Conservation (phyloP, 805 yeast genomes). For the Tetrapisispora pingtungensis region DNA sequence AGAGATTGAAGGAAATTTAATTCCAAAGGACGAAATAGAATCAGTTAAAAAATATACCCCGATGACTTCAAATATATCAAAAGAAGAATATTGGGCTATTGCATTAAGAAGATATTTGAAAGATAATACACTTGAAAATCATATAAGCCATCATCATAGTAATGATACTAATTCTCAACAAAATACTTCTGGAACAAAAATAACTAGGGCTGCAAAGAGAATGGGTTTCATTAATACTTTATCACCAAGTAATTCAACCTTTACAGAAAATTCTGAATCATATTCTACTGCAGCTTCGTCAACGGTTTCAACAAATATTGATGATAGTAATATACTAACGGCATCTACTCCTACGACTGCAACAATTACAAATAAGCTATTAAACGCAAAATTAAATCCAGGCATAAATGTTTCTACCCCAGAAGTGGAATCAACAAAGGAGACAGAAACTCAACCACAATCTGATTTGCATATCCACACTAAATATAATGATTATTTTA, state of each 20-base stretch:
- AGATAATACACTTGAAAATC: conserved; percentile 14
- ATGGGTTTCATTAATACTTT: conserved; percentile 52
- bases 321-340: neutral
- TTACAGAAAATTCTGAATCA: conserved; percentile 2
- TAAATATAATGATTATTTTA: conserved; percentile 53
- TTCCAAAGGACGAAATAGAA: conserved; percentile 45
- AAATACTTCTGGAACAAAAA: conserved; percentile 5
- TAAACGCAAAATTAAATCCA: neutral
- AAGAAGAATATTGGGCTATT: conserved; percentile 30
- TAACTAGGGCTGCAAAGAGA: conserved; percentile 57
- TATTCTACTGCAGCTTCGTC: neutral
- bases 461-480: conserved; percentile 25
- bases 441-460: neutral
- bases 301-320: neutral
- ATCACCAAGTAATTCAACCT: conserved; percentile 7
- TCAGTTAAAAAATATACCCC: conserved; percentile 30
- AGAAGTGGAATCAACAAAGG: neutral
- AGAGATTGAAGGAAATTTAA: conserved; percentile 47
- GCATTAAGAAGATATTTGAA: conserved; percentile 24
- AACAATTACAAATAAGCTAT: neutral
- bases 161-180: neutral
- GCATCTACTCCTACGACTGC: neutral
- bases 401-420: too few relatives aligned
- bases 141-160: neutral
- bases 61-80: conserved; percentile 31